Percentiles rank a stretch among this genome's conserved stretches.
Evolutionary conservation across 768 basidiomycete genomes (phyloP).

Genomic region (Pleurotus salmoneostramineus): DNA sequence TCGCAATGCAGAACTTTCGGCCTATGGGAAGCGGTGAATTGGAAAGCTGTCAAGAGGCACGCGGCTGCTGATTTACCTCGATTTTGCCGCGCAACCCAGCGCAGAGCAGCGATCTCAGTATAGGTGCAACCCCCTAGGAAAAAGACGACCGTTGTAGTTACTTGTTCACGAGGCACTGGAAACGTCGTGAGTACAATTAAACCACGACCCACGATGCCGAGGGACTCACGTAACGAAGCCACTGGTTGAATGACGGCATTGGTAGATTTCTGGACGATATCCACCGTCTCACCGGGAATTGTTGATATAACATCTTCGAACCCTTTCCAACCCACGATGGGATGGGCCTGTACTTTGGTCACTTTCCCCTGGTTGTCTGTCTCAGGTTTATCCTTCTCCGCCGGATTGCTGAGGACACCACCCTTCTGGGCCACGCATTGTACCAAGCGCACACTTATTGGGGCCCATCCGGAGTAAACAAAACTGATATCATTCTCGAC

Average conservation of each 20-base stretch:
- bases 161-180: constrained; percentile 51
- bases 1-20: constrained; percentile 84
- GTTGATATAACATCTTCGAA: constrained; percentile 86
- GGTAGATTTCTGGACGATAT: constrained; percentile 54
- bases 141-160: constrained; percentile 87
- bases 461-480: constrained; percentile 96
- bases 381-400: constrained; percentile 35
- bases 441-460: constrained; percentile 85
- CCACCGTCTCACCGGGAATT: constrained; percentile 85
- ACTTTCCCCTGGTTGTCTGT: constrained; percentile 24
- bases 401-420: constrained; percentile 80
- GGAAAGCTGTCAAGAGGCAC: constrained; percentile 9
- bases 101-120: constrained; percentile 91
- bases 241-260: constrained; percentile 21
- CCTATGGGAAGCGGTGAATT: constrained; percentile 39
- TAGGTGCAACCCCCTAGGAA: constrained; percentile 98
- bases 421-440: constrained; percentile 93
- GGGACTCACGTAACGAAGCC: constrained; percentile 27
- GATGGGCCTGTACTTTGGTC: constrained; percentile 76
- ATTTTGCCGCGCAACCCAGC: constrained; percentile 88
- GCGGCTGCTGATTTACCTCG: constrained; percentile 47
- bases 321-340: constrained; percentile 95
- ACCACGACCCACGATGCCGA: constrained; percentile 1
- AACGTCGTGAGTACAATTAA: not conserved
- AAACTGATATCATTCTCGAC: constrained; percentile 94